A percentile compares a stretch with the other conserved stretches of the same genome.
Evolutionary conservation across 2,329 filamentous ascomycete genomes (phyloP).

Genomic region (Hypoxylon sp.): DNA sequence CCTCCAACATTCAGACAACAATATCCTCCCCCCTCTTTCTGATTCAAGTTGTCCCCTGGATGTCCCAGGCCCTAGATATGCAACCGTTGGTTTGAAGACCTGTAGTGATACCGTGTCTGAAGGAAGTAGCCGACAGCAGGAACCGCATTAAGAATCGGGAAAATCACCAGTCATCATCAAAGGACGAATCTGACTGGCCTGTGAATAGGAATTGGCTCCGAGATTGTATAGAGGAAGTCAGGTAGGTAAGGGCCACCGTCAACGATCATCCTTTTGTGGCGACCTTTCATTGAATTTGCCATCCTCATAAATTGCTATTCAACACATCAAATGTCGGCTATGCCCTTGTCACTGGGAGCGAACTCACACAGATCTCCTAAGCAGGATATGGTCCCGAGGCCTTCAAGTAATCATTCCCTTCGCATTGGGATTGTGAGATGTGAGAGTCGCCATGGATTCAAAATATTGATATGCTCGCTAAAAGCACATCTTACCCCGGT

Average conservation of each 20-base stretch:
- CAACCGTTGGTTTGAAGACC: constrained; percentile 3
- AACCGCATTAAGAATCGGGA: constrained; percentile 8
- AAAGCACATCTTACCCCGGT: constrained; percentile 25
- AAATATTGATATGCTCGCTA: neutral
- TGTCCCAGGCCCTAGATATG: neutral
- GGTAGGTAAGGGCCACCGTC: neutral
- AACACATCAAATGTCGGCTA: constrained; percentile 14
- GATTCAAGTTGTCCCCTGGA: neutral
- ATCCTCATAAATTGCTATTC: neutral
- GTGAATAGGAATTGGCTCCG: constrained; percentile 8
- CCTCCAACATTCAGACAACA: constrained; percentile 6
- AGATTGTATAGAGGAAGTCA: constrained; percentile 1
- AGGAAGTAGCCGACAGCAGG: constrained; percentile 17
- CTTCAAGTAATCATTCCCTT: constrained; percentile 2
- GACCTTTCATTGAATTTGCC: constrained; percentile 2
- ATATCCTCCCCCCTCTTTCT: neutral
- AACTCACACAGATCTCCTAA: constrained; percentile 12
- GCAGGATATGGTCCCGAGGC: constrained; percentile 5
- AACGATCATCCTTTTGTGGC: constrained; percentile 1
- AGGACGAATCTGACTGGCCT: constrained; percentile 5
- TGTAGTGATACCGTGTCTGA: constrained; percentile 24
- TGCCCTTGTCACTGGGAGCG: constrained; percentile 1
- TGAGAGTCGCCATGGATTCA: constrained; percentile 10
- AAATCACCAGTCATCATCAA: neutral
- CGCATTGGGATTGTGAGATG: constrained; percentile 15